Base-by-base conservation (phyloP, 2,329 filamentous ascomycete genomes). In the Curvularia verruculosa region DNA sequence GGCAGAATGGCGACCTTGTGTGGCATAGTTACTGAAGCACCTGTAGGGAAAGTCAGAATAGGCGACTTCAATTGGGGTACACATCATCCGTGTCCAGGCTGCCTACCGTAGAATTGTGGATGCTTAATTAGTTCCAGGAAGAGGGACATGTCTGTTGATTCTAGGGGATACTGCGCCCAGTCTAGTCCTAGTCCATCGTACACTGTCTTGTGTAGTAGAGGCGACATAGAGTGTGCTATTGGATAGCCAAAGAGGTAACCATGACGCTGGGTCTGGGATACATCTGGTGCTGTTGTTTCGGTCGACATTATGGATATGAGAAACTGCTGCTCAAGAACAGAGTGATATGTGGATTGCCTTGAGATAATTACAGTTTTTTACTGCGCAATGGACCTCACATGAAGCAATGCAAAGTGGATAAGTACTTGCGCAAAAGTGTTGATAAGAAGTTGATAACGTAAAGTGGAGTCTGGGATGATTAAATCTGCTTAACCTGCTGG, bases 11-110 rank as follows among this genome's bases (percentile, higher is more conserved):
- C 82, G 24, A 94, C 85, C 76, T 95, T 94, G 80, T 91, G 87
- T 0, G 91, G 91, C 90, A 94, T 95, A 19, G 90, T 94, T 36
- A 94, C 87, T 3, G 88, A 86, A 21, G 88, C 85, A 52, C 88
- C 88, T 84, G 61, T 18, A 12, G 19, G 21, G 21, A 5, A 28
- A 10, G 9, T 48, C 13, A 19, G 39, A 7, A 21, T 19, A n/a
- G 45, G 57, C 19, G 51, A n/a, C 13, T 24, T 36, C 21, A 2
- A 15, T 49, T 21, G n/a, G n/a, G n/a, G n/a, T n/a, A n/a, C n/a
- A n/a, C n/a, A n/a, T n/a, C n/a, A n/a, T n/a, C n/a, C n/a, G n/a
- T n/a, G n/a, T n/a, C n/a, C n/a, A n/a, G 24, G 24, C 10, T 76
- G 83, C 86, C 60, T 76, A 83, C 87, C 87, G 68, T 87, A 88